These are phyloP conservation scores for Marsdenia floribunda DNA, from an alignment of 257 asterid genomes.

Conservation along the genomic window DNA sequence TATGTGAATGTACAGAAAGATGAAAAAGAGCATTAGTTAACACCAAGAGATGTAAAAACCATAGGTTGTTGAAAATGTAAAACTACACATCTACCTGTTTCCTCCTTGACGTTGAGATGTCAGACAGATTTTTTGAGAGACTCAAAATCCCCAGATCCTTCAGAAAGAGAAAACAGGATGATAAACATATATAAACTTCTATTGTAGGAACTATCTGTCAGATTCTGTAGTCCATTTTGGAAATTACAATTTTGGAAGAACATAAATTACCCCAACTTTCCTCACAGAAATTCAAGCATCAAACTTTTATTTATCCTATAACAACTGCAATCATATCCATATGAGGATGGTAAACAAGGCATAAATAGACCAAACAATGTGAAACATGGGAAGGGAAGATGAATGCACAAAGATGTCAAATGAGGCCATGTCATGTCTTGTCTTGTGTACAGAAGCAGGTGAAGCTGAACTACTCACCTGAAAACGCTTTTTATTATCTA, in stretches of 20 bases:
- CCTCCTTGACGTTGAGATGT: constrained; percentile 41
- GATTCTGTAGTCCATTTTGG: background rate
- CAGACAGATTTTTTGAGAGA: constrained; percentile 53
- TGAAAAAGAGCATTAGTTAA: background rate
- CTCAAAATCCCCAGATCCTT: constrained; percentile 78
- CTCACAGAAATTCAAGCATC: background rate
- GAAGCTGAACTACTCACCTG: constrained; percentile 40
- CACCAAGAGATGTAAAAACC: background rate
- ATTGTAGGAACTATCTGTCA: no score
- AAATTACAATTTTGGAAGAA: background rate
- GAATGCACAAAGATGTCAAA: background rate
- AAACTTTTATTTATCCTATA: background rate
- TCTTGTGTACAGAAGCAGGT: no score
- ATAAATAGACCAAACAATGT: no score
- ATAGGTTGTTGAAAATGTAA: constrained; percentile 3
- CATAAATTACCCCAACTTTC: background rate
- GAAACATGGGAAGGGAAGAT: background rate
- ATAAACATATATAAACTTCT: background rate
- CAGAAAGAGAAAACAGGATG: constrained; percentile 4
- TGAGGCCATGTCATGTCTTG: no score
- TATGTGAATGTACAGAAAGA: constrained; percentile 6
- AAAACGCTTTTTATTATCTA: constrained; percentile 62
- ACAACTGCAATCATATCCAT: background rate
- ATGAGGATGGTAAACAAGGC: background rate
- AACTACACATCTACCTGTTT: constrained; percentile 45